Conservation (phyloP, 2,329 filamentous ascomycete species). For the Alternaria incomplexa region DNA sequence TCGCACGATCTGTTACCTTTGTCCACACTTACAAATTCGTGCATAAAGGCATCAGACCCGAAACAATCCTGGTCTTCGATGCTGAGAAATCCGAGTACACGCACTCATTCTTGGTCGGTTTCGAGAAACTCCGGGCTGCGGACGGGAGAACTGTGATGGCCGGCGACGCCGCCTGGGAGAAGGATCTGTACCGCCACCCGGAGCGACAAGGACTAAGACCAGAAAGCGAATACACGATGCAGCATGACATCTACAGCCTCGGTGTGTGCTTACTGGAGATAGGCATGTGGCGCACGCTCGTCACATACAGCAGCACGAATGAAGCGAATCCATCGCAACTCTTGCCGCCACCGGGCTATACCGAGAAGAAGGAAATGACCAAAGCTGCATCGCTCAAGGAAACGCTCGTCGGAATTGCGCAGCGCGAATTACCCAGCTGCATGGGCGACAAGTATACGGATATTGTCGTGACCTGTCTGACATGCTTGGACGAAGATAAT, state of each 20-base stretch:
- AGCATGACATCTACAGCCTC: neutral
- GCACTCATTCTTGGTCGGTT: neutral
- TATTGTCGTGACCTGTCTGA: neutral
- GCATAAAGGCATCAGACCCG: neutral
- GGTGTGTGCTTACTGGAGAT: neutral
- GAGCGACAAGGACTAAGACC: neutral
- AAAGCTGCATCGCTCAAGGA: neutral
- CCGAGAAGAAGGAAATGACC: neutral
- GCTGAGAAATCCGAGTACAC: rapidly evolving
- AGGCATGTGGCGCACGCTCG: neutral
- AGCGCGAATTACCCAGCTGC: neutral
- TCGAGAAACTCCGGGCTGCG: neutral
- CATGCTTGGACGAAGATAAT: neutral
- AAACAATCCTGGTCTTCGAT: neutral
- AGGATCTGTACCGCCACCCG: neutral
- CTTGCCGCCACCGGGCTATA: neutral
- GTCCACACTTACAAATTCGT: neutral
- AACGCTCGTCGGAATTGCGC: neutral
- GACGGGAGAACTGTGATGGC: too few species aligned
- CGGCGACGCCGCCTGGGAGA: neutral
- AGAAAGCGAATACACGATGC: neutral
- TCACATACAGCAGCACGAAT: neutral
- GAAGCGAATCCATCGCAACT: rapidly evolving
- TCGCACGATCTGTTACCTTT: neutral
- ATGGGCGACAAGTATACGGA: neutral